These are phyloP conservation scores for Alternaria ethzedia DNA, from an alignment of 2,329 filamentous ascomycete genomes.

Conservation along the genomic window DNA sequence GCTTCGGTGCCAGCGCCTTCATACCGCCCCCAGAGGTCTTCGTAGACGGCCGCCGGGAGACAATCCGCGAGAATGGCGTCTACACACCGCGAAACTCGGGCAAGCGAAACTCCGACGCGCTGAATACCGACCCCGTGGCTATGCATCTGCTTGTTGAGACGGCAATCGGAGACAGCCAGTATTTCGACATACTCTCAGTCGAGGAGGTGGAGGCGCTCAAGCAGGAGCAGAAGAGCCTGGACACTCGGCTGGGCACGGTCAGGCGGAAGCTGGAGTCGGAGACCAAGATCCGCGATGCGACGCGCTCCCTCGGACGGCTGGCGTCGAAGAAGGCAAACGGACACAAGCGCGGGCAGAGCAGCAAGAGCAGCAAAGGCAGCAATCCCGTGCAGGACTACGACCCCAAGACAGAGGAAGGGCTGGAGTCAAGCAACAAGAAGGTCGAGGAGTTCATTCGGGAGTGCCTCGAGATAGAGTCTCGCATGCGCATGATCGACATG, in stretches of 20 bases:
- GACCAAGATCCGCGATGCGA: constrained; percentile 92
- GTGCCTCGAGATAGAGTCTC: constrained; percentile 79
- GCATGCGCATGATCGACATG: constrained; percentile 74
- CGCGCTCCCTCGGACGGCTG: constrained; percentile 81
- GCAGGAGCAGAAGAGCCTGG: constrained; percentile 77
- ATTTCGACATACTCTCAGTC: constrained; percentile 84
- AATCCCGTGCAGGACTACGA: constrained; percentile 35
- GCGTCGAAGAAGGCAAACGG: constrained; percentile 65
- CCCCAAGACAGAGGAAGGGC: constrained; percentile 71
- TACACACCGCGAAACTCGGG: constrained; percentile 38
- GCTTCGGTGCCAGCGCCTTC: constrained; percentile 45
- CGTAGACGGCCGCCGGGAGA: constrained; percentile 37
- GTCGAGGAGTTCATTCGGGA: constrained; percentile 86
- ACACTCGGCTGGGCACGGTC: constrained; percentile 79
- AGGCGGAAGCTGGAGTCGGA: constrained; percentile 86
- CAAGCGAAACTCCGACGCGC: constrained; percentile 38
- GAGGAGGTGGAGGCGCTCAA: constrained; percentile 93
- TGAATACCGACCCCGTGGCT: constrained; percentile 68
- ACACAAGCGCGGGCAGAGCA: constrained; percentile 59
- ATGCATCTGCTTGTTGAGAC: constrained; percentile 94
- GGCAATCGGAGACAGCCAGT: constrained; percentile 84
- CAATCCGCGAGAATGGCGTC: constrained; percentile 31
- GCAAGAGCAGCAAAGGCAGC: constrained; percentile 58
- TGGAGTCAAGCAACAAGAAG: constrained; percentile 75
- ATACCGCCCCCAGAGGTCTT: constrained; percentile 49